phyloP scores from a whole-genome alignment of 208 protist genomes.

The Wallacemonas sp. region DNA sequence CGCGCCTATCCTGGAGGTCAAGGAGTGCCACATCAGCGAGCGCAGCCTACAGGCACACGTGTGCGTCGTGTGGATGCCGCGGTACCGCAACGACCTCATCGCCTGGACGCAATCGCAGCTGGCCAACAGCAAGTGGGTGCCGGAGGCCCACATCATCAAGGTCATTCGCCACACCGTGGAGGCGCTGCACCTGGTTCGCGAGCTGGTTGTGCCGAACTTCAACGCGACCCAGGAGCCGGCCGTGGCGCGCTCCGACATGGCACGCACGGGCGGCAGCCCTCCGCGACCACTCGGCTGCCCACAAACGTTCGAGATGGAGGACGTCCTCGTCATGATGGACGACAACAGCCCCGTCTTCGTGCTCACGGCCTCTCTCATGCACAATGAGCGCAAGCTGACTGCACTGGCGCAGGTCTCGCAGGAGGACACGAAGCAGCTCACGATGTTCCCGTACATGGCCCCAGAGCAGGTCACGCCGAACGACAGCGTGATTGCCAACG shows the following conservation, averaged over 20 bases:
- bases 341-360: conserved; percentile 38
- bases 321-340: conserved; percentile 42
- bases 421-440: conserved; percentile 21
- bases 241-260: conserved; percentile 2
- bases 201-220: conserved; percentile 17
- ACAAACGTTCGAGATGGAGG: conserved; percentile 32
- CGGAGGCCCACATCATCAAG: conserved; percentile 33
- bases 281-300: conserved; percentile 15
- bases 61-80: conserved; percentile 74
- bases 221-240: neutral
- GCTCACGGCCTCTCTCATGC: conserved; percentile 26
- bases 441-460: conserved; percentile 26
- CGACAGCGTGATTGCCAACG: conserved; percentile 2
- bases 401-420: conserved; percentile 14
- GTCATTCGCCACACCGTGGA: conserved; percentile 43
- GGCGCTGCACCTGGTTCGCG: conserved; percentile 30
- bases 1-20: conserved; percentile 47
- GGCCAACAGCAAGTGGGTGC: conserved; percentile 21
- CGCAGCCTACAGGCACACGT: conserved; percentile 29
- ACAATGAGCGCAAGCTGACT: conserved; percentile 16
- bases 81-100: conserved; percentile 38
- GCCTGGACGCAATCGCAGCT: conserved; percentile 39
- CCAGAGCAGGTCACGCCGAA: conserved; percentile 27
- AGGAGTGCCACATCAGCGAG: conserved; percentile 39
- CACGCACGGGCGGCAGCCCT: neutral